A percentile compares a stretch with the other conserved stretches of the same genome.
These are phyloP conservation scores for Brettanomyces anomalus DNA, from an alignment of 805 yeast genomes.

Conservation along the genomic window DNA sequence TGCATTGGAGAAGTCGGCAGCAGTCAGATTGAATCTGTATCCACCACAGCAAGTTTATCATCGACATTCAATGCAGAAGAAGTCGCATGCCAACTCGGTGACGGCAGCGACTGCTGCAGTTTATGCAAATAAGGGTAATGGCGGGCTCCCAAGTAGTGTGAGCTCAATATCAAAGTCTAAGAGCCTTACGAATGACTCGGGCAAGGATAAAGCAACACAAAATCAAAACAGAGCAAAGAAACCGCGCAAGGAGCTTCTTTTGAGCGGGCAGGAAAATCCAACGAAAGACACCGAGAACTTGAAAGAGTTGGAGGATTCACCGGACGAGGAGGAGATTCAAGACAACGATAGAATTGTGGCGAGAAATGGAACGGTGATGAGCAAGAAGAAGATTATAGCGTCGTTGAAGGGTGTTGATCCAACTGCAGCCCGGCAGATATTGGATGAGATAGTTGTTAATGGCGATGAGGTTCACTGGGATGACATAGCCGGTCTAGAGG, in stretches of 20 bases:
- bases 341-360: conserved; percentile 10
- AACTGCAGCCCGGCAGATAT: conserved; percentile 68
- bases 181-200: too few relatives aligned
- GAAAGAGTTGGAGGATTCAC: conserved; percentile 5
- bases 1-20: conserved; percentile 25
- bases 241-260: background rate
- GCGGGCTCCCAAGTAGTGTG: too few relatives aligned
- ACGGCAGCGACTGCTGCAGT: too few relatives aligned
- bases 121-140: too few relatives aligned
- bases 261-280: conserved; percentile 1
- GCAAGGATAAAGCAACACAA: too few relatives aligned
- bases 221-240: too few relatives aligned
- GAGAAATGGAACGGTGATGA: conserved; percentile 9
- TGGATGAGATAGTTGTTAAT: conserved; percentile 78
- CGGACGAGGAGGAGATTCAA: conserved; percentile 8
- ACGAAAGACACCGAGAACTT: conserved; percentile 23
- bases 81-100: too few relatives aligned
- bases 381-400: conserved; percentile 28
- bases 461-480: conserved; percentile 94
- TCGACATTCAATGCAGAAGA: too few relatives aligned
- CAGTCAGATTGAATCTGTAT: conserved; percentile 18
- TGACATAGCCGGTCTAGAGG: conserved; percentile 85
- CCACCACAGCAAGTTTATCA: conserved; percentile 1
- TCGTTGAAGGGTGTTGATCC: conserved; percentile 67
- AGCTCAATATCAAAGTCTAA: too few relatives aligned